Evolutionary conservation across 208 protist species (phyloP).

Genomic region (Wallacemonas sp.): DNA sequence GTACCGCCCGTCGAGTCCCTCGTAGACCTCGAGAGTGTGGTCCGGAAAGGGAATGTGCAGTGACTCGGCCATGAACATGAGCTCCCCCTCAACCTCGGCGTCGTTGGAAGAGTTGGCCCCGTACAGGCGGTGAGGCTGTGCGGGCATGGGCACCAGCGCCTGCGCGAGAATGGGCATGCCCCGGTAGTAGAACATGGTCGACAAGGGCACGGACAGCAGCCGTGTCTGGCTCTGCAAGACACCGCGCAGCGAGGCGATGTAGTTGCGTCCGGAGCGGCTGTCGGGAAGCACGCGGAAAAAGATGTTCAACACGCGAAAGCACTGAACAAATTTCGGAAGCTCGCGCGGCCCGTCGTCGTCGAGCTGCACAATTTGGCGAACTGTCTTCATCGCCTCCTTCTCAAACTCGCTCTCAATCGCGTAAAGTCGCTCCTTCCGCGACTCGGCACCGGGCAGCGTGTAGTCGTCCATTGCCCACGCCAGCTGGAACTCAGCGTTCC

Average conservation of each 20-base stretch:
- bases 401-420: slow-evolving; percentile 66
- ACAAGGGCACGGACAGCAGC: slow-evolving; percentile 80
- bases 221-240: slow-evolving; percentile 70
- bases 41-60: slow-evolving; percentile 71
- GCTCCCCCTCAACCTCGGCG: slow-evolving; percentile 72
- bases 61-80: slow-evolving; percentile 73
- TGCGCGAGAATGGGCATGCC: slow-evolving; percentile 89
- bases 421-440: slow-evolving; percentile 41
- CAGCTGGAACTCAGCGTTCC: slow-evolving; percentile 87
- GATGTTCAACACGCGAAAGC: slow-evolving; percentile 83
- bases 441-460: slow-evolving; percentile 54
- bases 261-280: slow-evolving; percentile 81
- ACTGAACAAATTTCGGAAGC: slow-evolving; percentile 79
- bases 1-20: slow-evolving; percentile 74
- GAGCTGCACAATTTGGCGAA: slow-evolving; percentile 79
- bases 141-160: slow-evolving; percentile 81
- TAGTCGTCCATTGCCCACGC: slow-evolving; percentile 79
- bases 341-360: slow-evolving; percentile 76
- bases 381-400: slow-evolving; percentile 40
- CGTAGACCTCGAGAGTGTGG: slow-evolving; percentile 73
- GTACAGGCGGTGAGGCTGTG: slow-evolving; percentile 57
- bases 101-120: slow-evolving; percentile 61
- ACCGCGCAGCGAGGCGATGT: slow-evolving; percentile 76
- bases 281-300: slow-evolving; percentile 89
- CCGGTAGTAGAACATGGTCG: slow-evolving; percentile 83